Percentiles rank a stretch among this genome's conserved stretches.
Evolutionary conservation across 2,329 filamentous ascomycete species (phyloP).

Genomic region (Gaeumannomyces tritici): DNA sequence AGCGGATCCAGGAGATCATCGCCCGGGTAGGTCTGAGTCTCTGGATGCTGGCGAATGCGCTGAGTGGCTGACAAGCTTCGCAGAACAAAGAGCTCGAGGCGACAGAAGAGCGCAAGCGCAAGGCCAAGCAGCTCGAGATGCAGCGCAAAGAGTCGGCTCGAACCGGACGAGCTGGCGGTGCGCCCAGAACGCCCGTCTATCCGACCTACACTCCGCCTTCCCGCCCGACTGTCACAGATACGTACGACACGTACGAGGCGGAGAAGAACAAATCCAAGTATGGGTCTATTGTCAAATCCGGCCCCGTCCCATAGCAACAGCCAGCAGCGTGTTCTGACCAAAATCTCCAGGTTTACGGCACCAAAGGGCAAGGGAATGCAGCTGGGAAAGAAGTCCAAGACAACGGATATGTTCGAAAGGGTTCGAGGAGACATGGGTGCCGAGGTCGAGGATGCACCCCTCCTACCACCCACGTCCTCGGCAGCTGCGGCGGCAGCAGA

Average conservation of each 20-base stretch:
- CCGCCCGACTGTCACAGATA: conserved; percentile 64
- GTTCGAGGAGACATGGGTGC: conserved; percentile 86
- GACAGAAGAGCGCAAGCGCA: conserved; percentile 94
- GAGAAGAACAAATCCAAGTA: conserved; percentile 96
- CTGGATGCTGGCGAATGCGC: background rate
- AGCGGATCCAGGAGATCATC: conserved; percentile 97
- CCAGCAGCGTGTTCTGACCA: conserved; percentile 1
- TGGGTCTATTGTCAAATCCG: conserved; percentile 17
- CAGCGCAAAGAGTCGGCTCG: conserved; percentile 94
- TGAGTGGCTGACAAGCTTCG: background rate
- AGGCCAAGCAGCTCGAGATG: conserved; percentile 97
- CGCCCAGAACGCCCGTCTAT: conserved; percentile 71
- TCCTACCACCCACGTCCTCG: conserved; percentile 50
- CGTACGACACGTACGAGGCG: conserved; percentile 89
- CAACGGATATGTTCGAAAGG: conserved; percentile 92
- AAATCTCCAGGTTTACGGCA: conserved; percentile 39
- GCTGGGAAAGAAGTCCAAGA: conserved; percentile 96
- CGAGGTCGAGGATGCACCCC: conserved; percentile 68
- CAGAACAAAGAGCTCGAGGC: conserved; percentile 98
- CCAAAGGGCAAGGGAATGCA: conserved; percentile 97
- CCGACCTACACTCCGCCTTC: conserved; percentile 72
- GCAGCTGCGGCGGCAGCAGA: conserved; percentile 39
- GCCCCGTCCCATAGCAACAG: background rate
- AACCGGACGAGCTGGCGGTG: conserved; percentile 50
- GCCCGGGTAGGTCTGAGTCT: conserved; percentile 54